A percentile compares a stretch with the other conserved stretches of the same genome.
Conservation (phyloP, 1,139 yeast species). For the Hanseniaspora sp. region DNA sequence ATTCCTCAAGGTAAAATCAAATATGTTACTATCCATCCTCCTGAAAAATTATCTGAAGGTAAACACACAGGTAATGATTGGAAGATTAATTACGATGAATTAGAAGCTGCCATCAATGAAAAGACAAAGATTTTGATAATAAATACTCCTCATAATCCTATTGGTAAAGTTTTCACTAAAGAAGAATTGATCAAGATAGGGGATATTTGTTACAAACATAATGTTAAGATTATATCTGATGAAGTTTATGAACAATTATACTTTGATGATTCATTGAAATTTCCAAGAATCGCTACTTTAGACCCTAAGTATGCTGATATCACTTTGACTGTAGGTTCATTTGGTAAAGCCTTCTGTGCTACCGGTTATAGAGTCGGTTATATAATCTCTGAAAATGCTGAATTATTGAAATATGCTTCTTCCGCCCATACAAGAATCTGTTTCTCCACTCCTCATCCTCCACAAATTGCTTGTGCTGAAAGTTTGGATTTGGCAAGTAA, state of each 20-base stretch:
- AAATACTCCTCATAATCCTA: conserved; percentile 93
- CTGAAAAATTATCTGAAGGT: conserved; percentile 54
- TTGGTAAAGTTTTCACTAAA: conserved; percentile 75
- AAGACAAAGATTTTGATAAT: conserved; percentile 77
- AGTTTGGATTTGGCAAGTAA: conserved; percentile 55
- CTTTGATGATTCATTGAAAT: conserved; percentile 40
- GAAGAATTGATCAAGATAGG: conserved; percentile 70
- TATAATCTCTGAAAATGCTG: conserved; percentile 71
- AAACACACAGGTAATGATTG: conserved; percentile 75
- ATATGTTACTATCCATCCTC: conserved; percentile 76
- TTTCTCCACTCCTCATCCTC: conserved; percentile 81
- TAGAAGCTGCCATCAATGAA: conserved; percentile 55
- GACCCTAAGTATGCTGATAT: conserved; percentile 66
- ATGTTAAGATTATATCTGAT: conserved; percentile 72
- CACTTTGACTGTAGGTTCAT: conserved; percentile 87
- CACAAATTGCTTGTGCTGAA: conserved; percentile 81
- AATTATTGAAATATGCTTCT: conserved; percentile 65
- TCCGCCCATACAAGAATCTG: conserved; percentile 91
- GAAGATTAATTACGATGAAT: conserved; percentile 68
- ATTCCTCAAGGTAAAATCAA: conserved; percentile 85
- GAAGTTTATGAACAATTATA: conserved; percentile 90
- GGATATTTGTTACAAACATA: conserved; percentile 67
- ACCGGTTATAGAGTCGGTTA: conserved; percentile 99
- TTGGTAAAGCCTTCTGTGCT: conserved; percentile 94
- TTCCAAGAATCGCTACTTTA: conserved; percentile 76